Evolutionary conservation across 257 asterid genomes (phyloP).

Genomic region (Ilex aquifolium): DNA sequence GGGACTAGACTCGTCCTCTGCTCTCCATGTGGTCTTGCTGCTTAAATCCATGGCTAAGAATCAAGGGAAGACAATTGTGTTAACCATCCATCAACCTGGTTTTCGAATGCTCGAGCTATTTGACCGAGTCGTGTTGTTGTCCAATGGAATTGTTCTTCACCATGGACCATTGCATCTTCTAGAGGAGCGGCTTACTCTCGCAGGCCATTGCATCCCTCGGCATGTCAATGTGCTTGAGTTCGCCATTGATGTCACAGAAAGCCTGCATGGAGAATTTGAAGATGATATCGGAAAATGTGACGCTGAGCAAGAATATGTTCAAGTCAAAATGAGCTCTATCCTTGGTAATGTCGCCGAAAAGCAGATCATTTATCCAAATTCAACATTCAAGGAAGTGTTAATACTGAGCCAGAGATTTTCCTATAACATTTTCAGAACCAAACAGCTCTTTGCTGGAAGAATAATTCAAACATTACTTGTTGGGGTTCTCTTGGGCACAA

Average conservation of each 20-base stretch:
- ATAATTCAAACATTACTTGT: constrained; percentile 52
- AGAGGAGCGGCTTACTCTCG: constrained; percentile 38
- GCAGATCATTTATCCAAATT: constrained; percentile 27
- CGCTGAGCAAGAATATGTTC: constrained; percentile 11
- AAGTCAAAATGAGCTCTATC: not conserved
- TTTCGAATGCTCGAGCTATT: constrained; percentile 60
- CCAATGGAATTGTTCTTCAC: constrained; percentile 56
- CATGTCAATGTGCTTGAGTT: constrained; percentile 70
- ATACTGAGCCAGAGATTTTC: constrained; percentile 56
- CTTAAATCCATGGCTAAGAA: constrained; percentile 59
- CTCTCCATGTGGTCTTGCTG: constrained; percentile 43
- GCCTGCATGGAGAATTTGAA: constrained; percentile 20
- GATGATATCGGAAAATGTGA: constrained; percentile 23
- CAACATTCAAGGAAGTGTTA: constrained; percentile 38
- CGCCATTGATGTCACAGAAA: constrained; percentile 51
- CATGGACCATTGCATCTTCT: constrained; percentile 47
- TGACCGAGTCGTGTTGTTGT: constrained; percentile 50
- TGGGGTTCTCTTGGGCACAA: constrained; percentile 62
- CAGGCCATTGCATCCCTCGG: constrained; percentile 51
- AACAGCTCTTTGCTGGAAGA: constrained; percentile 51
- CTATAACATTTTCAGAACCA: constrained; percentile 55
- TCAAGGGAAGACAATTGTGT: constrained; percentile 48
- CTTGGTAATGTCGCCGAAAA: constrained; percentile 8
- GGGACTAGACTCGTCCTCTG: constrained; percentile 81
- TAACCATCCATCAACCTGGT: constrained; percentile 84